phyloP scores from a whole-genome alignment of 495 filamentous ascomycete species.

The Penicillium roqueforti region DNA sequence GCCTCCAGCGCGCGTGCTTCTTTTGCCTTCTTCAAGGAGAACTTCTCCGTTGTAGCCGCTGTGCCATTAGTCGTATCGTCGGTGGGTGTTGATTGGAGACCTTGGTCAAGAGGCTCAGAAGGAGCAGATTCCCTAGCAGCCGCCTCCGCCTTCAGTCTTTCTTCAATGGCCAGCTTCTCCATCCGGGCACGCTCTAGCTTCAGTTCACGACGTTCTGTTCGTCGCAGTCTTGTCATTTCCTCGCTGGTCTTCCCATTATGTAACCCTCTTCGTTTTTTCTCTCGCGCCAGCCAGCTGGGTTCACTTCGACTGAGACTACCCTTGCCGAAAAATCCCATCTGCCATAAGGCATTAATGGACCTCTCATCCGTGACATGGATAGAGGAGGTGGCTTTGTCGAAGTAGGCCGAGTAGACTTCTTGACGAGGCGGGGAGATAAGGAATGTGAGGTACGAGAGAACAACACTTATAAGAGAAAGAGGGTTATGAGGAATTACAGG shows the following conservation, averaged over 20 bases:
- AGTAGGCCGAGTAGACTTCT: constrained; percentile 68
- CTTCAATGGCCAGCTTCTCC: constrained; percentile 74
- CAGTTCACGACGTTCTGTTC: constrained; percentile 73
- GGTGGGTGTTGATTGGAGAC: constrained; percentile 10
- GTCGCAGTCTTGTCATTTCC: constrained; percentile 68
- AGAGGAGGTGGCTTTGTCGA: constrained; percentile 73
- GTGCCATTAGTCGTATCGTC: constrained; percentile 19
- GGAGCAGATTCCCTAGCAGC: constrained; percentile 32
- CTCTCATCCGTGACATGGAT: constrained; percentile 77
- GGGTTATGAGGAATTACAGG: constrained; percentile 89
- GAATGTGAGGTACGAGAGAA: constrained; percentile 70
- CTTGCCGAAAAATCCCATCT: constrained; percentile 94
- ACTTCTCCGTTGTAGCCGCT: constrained; percentile 28
- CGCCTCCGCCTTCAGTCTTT: constrained; percentile 61
- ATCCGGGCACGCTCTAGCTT: constrained; percentile 87
- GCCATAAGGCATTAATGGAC: constrained; percentile 79
- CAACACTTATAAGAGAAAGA: constrained; percentile 74
- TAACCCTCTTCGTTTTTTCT: constrained; percentile 65
- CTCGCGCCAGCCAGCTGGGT: constrained; percentile 83
- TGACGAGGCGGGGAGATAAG: constrained; percentile 64
- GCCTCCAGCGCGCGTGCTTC: constrained; percentile 33
- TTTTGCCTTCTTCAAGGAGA: constrained; percentile 40
- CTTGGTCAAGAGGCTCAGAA: constrained; percentile 1
- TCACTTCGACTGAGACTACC: constrained; percentile 89
- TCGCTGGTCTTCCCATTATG: constrained; percentile 65